Evolutionary conservation across 306 rosid species (phyloP).

Genomic region (Malus sylvestris): DNA sequence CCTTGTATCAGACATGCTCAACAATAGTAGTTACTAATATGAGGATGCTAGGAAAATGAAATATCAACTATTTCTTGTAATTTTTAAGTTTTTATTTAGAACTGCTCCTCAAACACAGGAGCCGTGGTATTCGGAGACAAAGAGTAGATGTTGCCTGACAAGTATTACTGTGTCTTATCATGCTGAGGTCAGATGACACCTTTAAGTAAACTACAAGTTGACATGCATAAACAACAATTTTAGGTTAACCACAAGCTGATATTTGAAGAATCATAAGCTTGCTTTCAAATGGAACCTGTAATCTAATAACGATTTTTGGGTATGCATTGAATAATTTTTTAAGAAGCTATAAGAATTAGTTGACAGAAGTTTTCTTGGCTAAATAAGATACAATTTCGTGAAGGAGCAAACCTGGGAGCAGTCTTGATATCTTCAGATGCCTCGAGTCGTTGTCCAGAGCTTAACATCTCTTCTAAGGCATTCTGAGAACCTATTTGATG

Average conservation of each 20-base stretch:
- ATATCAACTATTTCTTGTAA: neutral
- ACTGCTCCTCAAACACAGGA: neutral
- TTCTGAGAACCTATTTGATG: conserved; percentile 37
- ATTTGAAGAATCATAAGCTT: neutral
- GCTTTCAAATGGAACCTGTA: neutral
- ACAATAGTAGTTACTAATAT: neutral
- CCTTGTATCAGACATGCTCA: neutral
- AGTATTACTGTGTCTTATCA: neutral
- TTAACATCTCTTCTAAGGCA: conserved; percentile 22
- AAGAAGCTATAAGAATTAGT: neutral
- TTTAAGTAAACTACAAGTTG: neutral
- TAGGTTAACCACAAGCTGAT: neutral
- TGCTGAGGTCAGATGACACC: neutral
- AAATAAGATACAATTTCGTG: neutral
- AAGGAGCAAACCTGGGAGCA: conserved; percentile 35
- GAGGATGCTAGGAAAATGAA: neutral
- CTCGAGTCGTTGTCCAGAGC: conserved; percentile 25
- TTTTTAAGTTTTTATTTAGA: neutral
- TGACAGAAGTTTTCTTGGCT: neutral
- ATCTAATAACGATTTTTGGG: neutral
- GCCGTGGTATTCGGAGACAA: neutral
- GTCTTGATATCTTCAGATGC: conserved; percentile 24
- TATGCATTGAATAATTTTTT: neutral
- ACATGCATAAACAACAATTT: neutral
- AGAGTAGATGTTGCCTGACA: neutral